These are phyloP conservation scores for Neofusicoccum ribis DNA, from an alignment of 2,329 filamentous ascomycete genomes.

Conservation along the genomic window DNA sequence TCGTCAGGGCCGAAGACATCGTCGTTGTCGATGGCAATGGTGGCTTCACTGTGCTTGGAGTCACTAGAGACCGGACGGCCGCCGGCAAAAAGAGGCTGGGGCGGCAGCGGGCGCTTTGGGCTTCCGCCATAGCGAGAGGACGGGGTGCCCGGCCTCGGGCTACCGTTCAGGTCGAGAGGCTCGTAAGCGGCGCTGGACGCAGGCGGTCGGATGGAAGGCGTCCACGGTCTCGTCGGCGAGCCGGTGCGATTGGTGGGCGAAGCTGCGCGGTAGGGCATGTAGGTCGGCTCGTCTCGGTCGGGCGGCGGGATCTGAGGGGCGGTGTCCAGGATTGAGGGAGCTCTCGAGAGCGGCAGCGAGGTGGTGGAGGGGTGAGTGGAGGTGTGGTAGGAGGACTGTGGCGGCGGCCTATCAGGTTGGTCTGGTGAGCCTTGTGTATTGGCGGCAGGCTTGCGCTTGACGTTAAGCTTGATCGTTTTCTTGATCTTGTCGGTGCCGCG, in stretches of 20 bases:
- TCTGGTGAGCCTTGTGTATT: constrained; percentile 30
- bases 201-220: constrained; percentile 65
- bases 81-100: constrained; percentile 78
- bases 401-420: constrained; percentile 42
- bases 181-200: constrained; percentile 75
- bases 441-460: constrained; percentile 23
- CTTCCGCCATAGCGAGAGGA: constrained; percentile 87
- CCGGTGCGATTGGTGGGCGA: constrained; percentile 51
- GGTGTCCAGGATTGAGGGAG: constrained; percentile 53
- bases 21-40: constrained; percentile 66
- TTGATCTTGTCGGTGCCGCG: constrained; percentile 29
- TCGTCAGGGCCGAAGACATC: constrained; percentile 72
- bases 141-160: constrained; percentile 84
- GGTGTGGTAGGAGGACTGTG: constrained; percentile 52
- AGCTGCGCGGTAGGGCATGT: constrained; percentile 58
- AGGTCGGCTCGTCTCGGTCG: constrained; percentile 55
- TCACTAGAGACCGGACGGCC: constrained; percentile 49
- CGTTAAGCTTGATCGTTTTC: constrained; percentile 32
- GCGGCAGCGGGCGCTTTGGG: constrained; percentile 81
- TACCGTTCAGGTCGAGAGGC: constrained; percentile 84
- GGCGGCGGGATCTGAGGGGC: constrained; percentile 56
- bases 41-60: constrained; percentile 57
- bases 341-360: constrained; percentile 47
- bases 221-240: constrained; percentile 48
- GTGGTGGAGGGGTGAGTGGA: constrained; percentile 44